Conservation (phyloP, 352 stramenopile genomes). For the Phytophthora macrochlamydospora region DNA sequence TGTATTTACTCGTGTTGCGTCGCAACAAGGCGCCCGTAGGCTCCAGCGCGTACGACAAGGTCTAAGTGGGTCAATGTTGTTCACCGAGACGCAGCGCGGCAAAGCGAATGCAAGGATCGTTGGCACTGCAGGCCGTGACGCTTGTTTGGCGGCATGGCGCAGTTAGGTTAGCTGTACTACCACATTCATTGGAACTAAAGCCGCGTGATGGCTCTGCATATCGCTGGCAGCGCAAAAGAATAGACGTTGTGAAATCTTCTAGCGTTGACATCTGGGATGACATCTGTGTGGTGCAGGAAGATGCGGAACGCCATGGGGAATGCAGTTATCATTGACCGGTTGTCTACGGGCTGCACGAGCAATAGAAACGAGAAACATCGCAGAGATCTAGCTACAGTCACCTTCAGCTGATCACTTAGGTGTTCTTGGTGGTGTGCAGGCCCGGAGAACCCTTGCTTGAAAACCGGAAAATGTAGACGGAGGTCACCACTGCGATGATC, state of each 20-base stretch:
- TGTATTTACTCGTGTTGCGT: conserved; percentile 78
- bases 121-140: background rate
- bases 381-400: conserved; percentile 18
- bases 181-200: conserved; percentile 28
- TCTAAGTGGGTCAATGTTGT: conserved; percentile 56
- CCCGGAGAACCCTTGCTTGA: conserved; percentile 36
- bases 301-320: background rate
- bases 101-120: conserved; percentile 22
- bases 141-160: background rate
- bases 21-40: conserved; percentile 40
- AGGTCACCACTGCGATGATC: conserved; percentile 46
- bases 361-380: conserved; percentile 6
- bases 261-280: conserved; percentile 2
- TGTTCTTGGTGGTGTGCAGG: conserved; percentile 36
- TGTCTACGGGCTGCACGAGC: conserved; percentile 8
- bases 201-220: conserved; percentile 36
- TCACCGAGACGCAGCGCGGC: conserved; percentile 13
- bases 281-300: background rate
- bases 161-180: conserved; percentile 44
- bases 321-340: conserved; percentile 21
- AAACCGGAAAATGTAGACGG: conserved; percentile 68
- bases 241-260: conserved; percentile 43
- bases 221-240: conserved; percentile 33
- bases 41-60: conserved; percentile 74
- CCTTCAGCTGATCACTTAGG: conserved; percentile 15